Evolutionary conservation across 192 early-diverging fungal species (phyloP), one percentile per base, ranked within the genome.

Genomic region (Mortierella hygrophila): DNA sequence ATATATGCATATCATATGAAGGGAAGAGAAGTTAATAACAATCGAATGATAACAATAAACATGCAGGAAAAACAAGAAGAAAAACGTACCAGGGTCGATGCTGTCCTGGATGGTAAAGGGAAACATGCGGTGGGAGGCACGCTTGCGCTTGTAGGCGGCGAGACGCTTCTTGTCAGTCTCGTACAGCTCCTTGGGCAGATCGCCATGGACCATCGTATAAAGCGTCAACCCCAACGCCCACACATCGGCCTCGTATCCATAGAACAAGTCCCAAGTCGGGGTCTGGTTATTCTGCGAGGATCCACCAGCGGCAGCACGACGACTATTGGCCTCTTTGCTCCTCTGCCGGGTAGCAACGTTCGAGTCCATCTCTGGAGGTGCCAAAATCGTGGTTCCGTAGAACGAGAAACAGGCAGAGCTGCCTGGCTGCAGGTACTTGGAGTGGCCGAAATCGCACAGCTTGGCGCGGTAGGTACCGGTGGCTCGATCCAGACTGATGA

Each of bases 391-490:
- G 0, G 81, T 82, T 26, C 81, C 81, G 35, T 82, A 82, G 38
- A 82, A 82, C 18, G 75, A 72, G 57, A 82, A 77, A 32, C 75
- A 76, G 5, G 81, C 47, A 32, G 75, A 44, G 54, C 75, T 72
- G 16, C 75, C 75, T 6, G 81, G 69, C 26, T 57, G 68, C 4
- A 82, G 57, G 57, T 82, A 72, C 26, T 82, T 82, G 29, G 81
- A 82, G 75, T 82, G 81, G 0, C 81, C 81, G 20, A 82, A 82
- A 77, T 82, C 81, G 68, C 81, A 82, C 2, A 82, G 75, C 70
- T 76, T 76, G 35, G 81, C 81, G 6, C 75, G 74, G 54, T 76
- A 76, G 23, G 81, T 76, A 16, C 63, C 63, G 54, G 74, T 63
- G 70, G 42, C 41, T 10, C 47, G 41, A 42, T 82, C 75, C 18